Percentiles rank a stretch among this genome's conserved stretches.
Conservation (phyloP, 352 stramenopile genomes). For the Phytophthora pini region DNA sequence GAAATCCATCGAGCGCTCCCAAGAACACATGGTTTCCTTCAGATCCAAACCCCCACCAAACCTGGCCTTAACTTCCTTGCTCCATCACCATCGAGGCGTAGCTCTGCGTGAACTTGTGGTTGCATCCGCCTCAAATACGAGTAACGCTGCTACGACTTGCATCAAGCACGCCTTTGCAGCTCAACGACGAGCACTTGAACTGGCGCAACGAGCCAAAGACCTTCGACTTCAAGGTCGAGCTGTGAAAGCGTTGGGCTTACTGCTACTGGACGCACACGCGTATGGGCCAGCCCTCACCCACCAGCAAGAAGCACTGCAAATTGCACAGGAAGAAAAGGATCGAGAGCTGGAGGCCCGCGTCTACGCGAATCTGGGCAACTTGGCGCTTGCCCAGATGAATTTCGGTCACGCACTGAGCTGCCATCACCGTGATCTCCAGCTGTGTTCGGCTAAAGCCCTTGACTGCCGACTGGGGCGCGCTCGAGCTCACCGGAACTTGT, state of each 20-base stretch:
- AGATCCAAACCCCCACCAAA: constrained; percentile 4
- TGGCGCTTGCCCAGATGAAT: constrained; percentile 58
- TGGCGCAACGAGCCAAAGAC: constrained; percentile 50
- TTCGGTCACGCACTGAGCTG: constrained; percentile 65
- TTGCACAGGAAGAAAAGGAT: constrained; percentile 58
- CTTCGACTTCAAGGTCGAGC: constrained; percentile 54
- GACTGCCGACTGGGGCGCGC: constrained; percentile 61
- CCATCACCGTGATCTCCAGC: constrained; percentile 64
- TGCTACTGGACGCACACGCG: constrained; percentile 59
- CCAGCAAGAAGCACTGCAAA: constrained; percentile 66
- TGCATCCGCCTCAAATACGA: constrained; percentile 11
- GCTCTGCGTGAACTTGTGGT: constrained; percentile 67
- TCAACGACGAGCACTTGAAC: constrained; percentile 59
- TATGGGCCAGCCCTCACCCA: constrained; percentile 52
- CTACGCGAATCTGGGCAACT: constrained; percentile 82
- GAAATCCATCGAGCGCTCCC: constrained; percentile 27
- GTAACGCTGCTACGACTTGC: constrained; percentile 9
- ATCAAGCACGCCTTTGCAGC: constrained; percentile 36
- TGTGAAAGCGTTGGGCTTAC: constrained; percentile 69
- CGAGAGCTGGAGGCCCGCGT: constrained; percentile 74
- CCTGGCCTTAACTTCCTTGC: constrained; percentile 44
- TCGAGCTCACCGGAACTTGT: constrained; percentile 74
- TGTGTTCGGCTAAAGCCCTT: constrained; percentile 39
- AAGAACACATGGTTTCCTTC: not conserved
- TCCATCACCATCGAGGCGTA: constrained; percentile 76